phyloP scores from a whole-genome alignment of 1,284 basidiomycete genomes.

The Sparassis latifolia region DNA sequence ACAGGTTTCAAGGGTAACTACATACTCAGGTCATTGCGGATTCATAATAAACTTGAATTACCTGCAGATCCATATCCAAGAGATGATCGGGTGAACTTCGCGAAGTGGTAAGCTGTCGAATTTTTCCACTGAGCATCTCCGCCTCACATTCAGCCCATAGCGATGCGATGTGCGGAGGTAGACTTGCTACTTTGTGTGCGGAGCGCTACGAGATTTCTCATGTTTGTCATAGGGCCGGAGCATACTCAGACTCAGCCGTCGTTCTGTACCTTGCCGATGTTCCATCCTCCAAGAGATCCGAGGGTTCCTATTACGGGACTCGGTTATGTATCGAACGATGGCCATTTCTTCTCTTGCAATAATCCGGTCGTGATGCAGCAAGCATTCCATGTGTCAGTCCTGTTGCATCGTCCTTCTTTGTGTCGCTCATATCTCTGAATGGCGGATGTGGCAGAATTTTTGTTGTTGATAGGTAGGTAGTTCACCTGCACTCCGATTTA shows the following conservation, averaged over 20 bases:
- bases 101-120: constrained; percentile 40
- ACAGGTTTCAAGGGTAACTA: constrained; percentile 32
- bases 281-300: too few relatives aligned
- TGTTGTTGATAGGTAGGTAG: too few relatives aligned
- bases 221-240: constrained; percentile 36
- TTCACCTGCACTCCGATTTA: too few relatives aligned
- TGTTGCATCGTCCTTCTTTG: too few relatives aligned
- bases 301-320: too few relatives aligned
- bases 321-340: too few relatives aligned
- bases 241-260: constrained; percentile 41
- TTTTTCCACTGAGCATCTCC: not conserved
- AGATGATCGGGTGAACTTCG: constrained; percentile 46
- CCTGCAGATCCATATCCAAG: constrained; percentile 48
- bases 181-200: constrained; percentile 2
- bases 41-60: not conserved
- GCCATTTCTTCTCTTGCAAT: too few relatives aligned
- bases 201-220: not conserved
- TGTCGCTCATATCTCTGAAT: too few relatives aligned
- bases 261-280: too few relatives aligned
- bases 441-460: too few relatives aligned
- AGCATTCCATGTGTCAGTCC: too few relatives aligned
- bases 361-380: too few relatives aligned
- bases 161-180: constrained; percentile 51
- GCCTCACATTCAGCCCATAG: constrained; percentile 22
- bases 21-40: not conserved